Base-by-base conservation (phyloP, 495 filamentous ascomycete genomes). In the Annulohypoxylon stygium region DNA sequence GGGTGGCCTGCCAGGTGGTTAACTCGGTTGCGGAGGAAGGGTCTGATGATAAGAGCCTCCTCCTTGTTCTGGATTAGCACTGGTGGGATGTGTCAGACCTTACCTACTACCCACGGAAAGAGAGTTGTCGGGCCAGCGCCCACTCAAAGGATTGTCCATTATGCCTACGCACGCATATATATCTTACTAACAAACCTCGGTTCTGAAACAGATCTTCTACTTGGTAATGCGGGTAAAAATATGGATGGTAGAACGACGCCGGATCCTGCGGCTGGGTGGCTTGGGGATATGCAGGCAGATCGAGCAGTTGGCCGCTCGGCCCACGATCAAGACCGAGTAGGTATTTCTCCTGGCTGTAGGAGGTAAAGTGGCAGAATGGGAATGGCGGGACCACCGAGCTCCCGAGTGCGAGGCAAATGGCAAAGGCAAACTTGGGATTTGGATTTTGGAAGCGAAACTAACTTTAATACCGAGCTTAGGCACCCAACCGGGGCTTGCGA, bases 21-120 rank as follows among this genome's bases (percentile, higher is more conserved):
- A 37, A 33, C 20, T 16, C 11, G 9, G 7, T 26, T 26, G 18
- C 26, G 37, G 39, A 41, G 47, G 36, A 7, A 14, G 45, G 47
- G 20, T 36, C 58, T 62, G 57, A 33, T 36, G 69, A 71, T 67
- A 48, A 61, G 61, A 63, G 48, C 60, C 59, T 65, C 65, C 71
- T 73, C 71, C 71, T 69, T 54, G 30, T 69, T 73, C 54, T 14
- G 65, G 71, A 61, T 61, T 73, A 61, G 70, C 33, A 54, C 43
- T 51, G 37, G 43, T 47, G 43, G 43, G 43, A 23, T 39, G 67
- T 47, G 36, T 45, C 9, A 53, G 30, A 37, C 25, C 14, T 18
- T 58, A 26, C 23, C 34, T 57, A 1, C 30, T 30, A 30, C 30
- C 30, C 3, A 30, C 30, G 25, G 16, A 47, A 41, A 23, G n/a